phyloP scores from a whole-genome alignment of 345 rosid genomes.

The Clausena lansium region DNA sequence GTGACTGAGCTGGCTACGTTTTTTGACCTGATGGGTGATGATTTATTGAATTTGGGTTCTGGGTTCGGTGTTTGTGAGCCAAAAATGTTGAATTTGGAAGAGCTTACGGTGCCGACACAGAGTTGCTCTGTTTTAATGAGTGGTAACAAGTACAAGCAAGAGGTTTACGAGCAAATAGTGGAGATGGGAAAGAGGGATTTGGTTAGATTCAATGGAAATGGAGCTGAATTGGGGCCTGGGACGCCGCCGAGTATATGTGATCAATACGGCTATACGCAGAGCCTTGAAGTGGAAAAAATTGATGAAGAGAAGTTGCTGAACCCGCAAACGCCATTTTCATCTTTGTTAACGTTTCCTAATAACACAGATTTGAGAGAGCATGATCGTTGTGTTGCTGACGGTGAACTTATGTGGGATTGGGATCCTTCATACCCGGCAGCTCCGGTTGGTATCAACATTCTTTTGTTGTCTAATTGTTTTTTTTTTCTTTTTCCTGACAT shows the following conservation, averaged over 20 bases:
- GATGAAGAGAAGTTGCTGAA: conserved; percentile 12
- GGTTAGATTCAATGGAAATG: conserved; percentile 4
- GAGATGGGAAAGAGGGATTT: conserved; percentile 13
- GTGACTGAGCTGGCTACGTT: conserved; percentile 28
- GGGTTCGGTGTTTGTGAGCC: background rate
- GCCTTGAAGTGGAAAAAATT: conserved; percentile 4
- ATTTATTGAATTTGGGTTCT: background rate
- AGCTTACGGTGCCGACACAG: conserved; percentile 6
- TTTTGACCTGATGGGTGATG: conserved; percentile 17
- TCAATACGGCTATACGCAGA: background rate
- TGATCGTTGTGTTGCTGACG: conserved; percentile 5
- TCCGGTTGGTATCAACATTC: conserved; percentile 16
- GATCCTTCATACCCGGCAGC: conserved; percentile 10
- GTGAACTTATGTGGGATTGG: conserved; percentile 22
- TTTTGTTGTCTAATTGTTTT: background rate
- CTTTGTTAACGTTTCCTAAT: conserved; percentile 10
- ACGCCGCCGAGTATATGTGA: conserved; percentile 7
- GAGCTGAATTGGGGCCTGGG: conserved; percentile 8
- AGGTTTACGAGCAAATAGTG: conserved; percentile 13
- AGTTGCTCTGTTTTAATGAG: conserved; percentile 10
- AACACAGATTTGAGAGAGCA: background rate
- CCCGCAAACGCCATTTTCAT: conserved; percentile 15
- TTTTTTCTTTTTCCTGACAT: background rate
- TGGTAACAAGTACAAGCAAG: conserved; percentile 10
- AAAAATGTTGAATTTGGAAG: background rate